Percentiles rank a stretch among this genome's conserved stretches.
Evolutionary conservation across 164 flowering plant genomes (phyloP).

Genomic region (Umbellularia californica): DNA sequence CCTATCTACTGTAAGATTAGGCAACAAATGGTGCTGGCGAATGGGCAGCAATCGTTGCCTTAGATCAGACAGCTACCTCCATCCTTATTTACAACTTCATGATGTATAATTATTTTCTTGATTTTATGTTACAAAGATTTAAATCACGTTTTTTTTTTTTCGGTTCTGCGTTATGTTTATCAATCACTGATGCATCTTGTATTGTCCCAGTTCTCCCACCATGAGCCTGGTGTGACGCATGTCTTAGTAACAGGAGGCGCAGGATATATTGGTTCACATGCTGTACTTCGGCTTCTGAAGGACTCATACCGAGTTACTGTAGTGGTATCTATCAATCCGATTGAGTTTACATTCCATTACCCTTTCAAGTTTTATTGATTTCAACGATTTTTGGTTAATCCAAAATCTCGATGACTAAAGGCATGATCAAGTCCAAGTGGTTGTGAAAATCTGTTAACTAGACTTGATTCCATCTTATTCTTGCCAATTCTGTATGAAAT

Average conservation of each 20-base stretch:
- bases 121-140: background rate
- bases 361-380: background rate
- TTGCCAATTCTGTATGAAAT: no score
- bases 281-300: constrained; percentile 75
- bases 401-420: background rate
- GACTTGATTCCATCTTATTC: background rate
- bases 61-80: background rate
- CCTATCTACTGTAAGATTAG: no score
- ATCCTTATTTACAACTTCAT: background rate
- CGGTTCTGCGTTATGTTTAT: background rate
- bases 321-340: constrained; percentile 49
- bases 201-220: constrained; percentile 59
- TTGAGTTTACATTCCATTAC: background rate
- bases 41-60: no score
- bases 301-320: constrained; percentile 81
- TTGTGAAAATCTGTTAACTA: no score
- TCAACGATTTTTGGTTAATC: background rate
- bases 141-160: no score
- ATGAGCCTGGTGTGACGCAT: constrained; percentile 76
- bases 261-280: constrained; percentile 98
- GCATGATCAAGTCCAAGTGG: background rate
- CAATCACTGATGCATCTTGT: background rate
- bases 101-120: background rate
- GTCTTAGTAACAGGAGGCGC: constrained; percentile 98
- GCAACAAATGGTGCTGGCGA: no score